A percentile compares a stretch with the other conserved stretches of the same genome.
Conservation (phyloP, 1,284 basidiomycete genomes). For the Chiua sp. region DNA sequence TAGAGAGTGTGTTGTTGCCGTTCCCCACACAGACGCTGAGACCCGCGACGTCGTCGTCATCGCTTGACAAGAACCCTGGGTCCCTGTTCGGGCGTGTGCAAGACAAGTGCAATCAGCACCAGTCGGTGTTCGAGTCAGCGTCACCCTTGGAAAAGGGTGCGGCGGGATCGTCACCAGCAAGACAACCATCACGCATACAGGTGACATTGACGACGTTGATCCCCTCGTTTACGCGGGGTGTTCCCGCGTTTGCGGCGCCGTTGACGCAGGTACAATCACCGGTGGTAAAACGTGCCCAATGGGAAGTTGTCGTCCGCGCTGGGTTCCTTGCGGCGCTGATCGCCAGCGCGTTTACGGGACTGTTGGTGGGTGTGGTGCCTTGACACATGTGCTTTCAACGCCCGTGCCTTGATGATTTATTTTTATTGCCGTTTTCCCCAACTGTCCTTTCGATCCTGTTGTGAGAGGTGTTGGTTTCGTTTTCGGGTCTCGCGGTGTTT, state of each 20-base stretch:
- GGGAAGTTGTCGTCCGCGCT: conserved; percentile 67
- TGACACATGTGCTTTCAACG: conserved; percentile 1
- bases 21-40: neutral
- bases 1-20: too few relatives aligned
- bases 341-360: conserved; percentile 17
- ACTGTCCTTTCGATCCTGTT: too few relatives aligned
- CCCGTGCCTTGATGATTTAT: too few relatives aligned
- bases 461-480: too few relatives aligned
- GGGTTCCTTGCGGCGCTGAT: conserved; percentile 38
- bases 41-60: neutral
- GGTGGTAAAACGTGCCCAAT: conserved; percentile 75
- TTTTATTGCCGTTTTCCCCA: too few relatives aligned
- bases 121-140: neutral
- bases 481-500: too few relatives aligned
- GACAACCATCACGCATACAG: neutral
- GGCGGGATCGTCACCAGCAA: neutral
- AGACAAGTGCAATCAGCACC: conserved; percentile 34
- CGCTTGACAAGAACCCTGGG: neutral
- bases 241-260: conserved; percentile 72
- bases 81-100: conserved; percentile 30
- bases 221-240: conserved; percentile 52
- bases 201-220: conserved; percentile 42
- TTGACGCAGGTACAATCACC: conserved; percentile 71
- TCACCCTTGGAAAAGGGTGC: neutral
- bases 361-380: conserved; percentile 29